These are phyloP conservation scores for Fusarium continuum DNA, from an alignment of 2,329 filamentous ascomycete species.

Conservation along the genomic window DNA sequence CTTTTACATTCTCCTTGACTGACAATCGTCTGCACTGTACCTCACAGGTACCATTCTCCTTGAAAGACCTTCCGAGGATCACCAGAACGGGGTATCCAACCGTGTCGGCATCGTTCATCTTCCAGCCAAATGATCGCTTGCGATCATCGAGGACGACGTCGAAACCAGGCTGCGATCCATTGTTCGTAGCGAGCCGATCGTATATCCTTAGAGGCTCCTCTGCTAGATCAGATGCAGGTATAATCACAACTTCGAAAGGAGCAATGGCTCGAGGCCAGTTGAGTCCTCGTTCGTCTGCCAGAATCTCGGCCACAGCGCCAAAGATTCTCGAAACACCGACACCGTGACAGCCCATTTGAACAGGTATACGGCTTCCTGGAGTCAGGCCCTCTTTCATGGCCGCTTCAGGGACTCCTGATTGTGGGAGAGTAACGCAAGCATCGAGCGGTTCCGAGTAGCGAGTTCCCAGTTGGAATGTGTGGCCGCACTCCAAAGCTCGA, in stretches of 20 bases:
- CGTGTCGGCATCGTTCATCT: constrained; percentile 87
- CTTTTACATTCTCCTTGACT: constrained; percentile 66
- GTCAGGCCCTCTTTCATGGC: constrained; percentile 15
- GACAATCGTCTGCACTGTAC: constrained; percentile 79
- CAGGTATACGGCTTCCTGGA: constrained; percentile 54
- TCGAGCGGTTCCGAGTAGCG: constrained; percentile 82
- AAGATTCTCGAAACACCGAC: constrained; percentile 94
- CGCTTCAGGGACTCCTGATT: constrained; percentile 21
- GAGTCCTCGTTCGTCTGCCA: constrained; percentile 76
- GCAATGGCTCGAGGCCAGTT: constrained; percentile 91
- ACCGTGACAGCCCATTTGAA: constrained; percentile 97
- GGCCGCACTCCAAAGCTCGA: constrained; percentile 87
- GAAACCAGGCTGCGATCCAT: constrained; percentile 45
- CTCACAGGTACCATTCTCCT: constrained; percentile 67
- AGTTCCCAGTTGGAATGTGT: constrained; percentile 93
- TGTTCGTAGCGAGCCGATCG: constrained; percentile 60
- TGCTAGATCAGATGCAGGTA: constrained; percentile 60
- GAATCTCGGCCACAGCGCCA: constrained; percentile 81
- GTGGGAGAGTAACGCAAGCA: constrained; percentile 63
- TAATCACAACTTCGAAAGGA: constrained; percentile 79
- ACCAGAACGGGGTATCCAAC: constrained; percentile 88
- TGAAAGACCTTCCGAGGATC: constrained; percentile 79
- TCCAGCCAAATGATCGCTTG: constrained; percentile 76
- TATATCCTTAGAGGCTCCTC: constrained; percentile 68
- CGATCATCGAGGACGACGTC: constrained; percentile 82